Base-by-base conservation (phyloP, 495 filamentous ascomycete species). In the Apodospora peruviana region DNA sequence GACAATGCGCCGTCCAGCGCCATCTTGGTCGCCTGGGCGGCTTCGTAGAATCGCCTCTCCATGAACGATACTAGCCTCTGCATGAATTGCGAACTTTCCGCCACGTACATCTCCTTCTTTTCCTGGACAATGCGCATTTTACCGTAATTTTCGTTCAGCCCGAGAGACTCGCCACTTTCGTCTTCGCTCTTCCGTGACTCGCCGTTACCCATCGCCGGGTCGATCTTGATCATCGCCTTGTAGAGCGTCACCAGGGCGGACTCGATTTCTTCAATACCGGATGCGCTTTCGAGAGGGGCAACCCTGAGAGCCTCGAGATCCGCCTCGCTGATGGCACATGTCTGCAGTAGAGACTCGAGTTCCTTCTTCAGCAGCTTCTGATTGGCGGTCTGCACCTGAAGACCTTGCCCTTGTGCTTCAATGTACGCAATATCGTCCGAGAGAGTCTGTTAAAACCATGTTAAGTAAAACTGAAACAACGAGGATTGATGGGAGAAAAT, bases 341-440 rank as follows among this genome's bases (percentile, higher is more conserved):
- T 96, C 42, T 87, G 82, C 37, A 98, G 72, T 16, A 98, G 70
- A 5, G 76, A 79, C 50, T 91, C 80, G 3, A 98, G 74, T 64
- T 98, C 93, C 39, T 81, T 87, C 60, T 90, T 88, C 21, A 98
- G 78, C 25, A 95, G 79, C 68, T 94, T 95, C 67, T 98, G 94
- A 59, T 98, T 98, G 18, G 94, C 90, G 17, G 91, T 89, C 64
- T 96, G 91, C 17, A 98, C 90, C 59, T 97, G 94, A 19, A 98
- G 67, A 68, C 93, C 94, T 69, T 97, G 91, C 4, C 88, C 90
- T 62, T 97, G 93, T 8, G 94, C 88, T 71, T 98, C 93, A 43
- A 98, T 96, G 60, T 91, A 96, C 5, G 90, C 82, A 38, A 98
- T 90, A 67, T 98, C 93, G 27, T 96, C 91, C 46, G 91, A 88